Evolutionary conservation across 441 rosid species (phyloP), one percentile per base, ranked within the genome.

Genomic region (Adansonia gregorii): DNA sequence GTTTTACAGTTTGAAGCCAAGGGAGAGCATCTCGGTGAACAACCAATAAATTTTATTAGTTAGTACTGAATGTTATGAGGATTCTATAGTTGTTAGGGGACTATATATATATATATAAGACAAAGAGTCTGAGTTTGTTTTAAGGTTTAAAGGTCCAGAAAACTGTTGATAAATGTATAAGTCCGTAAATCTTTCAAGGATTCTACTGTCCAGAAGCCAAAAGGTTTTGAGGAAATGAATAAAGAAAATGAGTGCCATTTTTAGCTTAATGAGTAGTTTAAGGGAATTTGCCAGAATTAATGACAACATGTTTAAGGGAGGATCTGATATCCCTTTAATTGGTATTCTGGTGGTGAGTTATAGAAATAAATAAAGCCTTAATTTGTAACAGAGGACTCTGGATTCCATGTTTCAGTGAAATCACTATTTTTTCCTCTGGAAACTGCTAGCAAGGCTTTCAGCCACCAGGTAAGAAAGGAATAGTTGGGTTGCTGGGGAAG

Each of bases 311-410:
- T 19, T 19, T 58, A 58, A 0, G 1, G 6, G 12, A 58, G 31
- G 64, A 67, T 45, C 35, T 67, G 54, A 45, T 45, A 67, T 19
- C 52, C 54, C 49, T 17, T 67, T 67, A 67, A 11, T 45, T 45
- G 72, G 31, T 19, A 17, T 67, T 67, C 54, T 67, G 54, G n/a
- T 19, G 64, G 51, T 66, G 27, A 66, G 17, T 10, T 66, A 19
- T 66, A 43, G 52, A 41, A 43, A 43, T 45, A 15, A 46, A 41
- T 14, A 19, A 45, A 14, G 31, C 31, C 51, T 67, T 67, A 67
- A 39, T 11, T 6, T 8, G 14, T 39, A 65, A 39, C 12, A 8
- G 9, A n/a, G 6, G 12, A n/a, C 14, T 2, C 20, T n/a, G 24
- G 48, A 41, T 66, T 66, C 11, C 45, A n/a, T 66, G 22, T 15